Evolutionary conservation across 306 rosid genomes (phyloP).

Genomic region (Alnus rubra): DNA sequence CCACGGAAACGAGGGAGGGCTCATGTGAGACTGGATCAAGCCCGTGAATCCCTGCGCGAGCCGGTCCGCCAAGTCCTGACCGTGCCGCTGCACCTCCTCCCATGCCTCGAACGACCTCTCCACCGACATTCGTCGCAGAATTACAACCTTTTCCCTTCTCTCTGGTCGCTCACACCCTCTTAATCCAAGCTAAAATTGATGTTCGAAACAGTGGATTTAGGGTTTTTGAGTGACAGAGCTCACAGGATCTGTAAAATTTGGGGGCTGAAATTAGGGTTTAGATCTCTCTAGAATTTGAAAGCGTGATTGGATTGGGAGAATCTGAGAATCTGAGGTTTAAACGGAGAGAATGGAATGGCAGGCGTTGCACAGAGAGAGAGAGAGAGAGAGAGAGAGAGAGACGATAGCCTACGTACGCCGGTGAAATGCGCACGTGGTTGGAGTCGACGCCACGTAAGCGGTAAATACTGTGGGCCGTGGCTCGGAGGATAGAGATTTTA

Average conservation of each 20-base stretch:
- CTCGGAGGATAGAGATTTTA: not conserved
- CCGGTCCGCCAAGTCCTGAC: constrained; percentile 94
- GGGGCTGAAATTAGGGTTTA: no score
- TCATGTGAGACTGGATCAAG: constrained; percentile 75
- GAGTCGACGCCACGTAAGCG: not conserved
- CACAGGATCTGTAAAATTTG: not conserved
- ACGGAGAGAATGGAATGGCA: no score
- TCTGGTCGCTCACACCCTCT: not conserved
- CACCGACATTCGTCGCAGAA: constrained; percentile 55
- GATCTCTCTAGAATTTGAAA: no score
- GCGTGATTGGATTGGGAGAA: no score
- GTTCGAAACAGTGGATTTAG: not conserved
- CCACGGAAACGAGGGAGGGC: constrained; percentile 81
- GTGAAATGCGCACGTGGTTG: not conserved
- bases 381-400: no score
- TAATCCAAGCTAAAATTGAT: not conserved
- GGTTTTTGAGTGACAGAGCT: not conserved
- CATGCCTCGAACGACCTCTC: constrained; percentile 94
- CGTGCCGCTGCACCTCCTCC: constrained; percentile 98
- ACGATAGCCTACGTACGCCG: not conserved
- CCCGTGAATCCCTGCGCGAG: constrained; percentile 91
- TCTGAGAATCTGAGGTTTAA: no score
- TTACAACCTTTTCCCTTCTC: not conserved
- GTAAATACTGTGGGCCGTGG: not conserved
- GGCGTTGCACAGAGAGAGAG: no score